Base-by-base conservation (phyloP, 345 rosid species). In the Sisymbrium irio region DNA sequence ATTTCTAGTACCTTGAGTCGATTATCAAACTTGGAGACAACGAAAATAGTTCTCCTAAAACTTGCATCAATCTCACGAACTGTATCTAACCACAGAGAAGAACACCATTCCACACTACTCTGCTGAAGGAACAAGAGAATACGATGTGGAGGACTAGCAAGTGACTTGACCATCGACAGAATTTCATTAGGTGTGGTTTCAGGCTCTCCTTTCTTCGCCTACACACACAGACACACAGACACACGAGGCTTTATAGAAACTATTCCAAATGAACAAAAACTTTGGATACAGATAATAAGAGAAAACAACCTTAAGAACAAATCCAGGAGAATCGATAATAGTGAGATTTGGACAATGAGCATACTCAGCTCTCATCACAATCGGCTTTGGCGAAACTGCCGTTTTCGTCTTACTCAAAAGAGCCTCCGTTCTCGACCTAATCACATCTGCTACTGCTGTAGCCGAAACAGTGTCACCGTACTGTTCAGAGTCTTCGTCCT, bases 181-280 rank as follows among this genome's bases (percentile, higher is more conserved):
- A 92, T 92, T 66, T 95, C 98, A 22, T 95, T 88, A 1, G 99
- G 99, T 0, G 98, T 95, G 27, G 67, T 90, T 56, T 90, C 99
- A 14, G 99, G 98, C 80, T 95, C 99, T 80, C 99, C 99, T 78
- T 90, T 92, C 82, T 88, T 95, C 5, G 97, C 97, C 98, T 94
- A 79, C 9, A 1, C 36, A 72, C 3, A 53, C 54, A 65, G 65
- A 22, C 1, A 22, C 25, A 65, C 4, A 72, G n/a, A n/a, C n/a
- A n/a, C n/a, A n/a, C n/a, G n/a, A n/a, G n/a, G n/a, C n/a, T n/a
- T n/a, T n/a, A n/a, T n/a, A n/a, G n/a, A 32, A 59, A 59, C 62
- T 30, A 35, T 46, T 1, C n/a, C n/a, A n/a, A n/a, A n/a, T n/a
- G n/a, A n/a, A n/a, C n/a, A n/a, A n/a, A n/a, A n/a, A n/a, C n/a